Evolutionary conservation across 2,329 filamentous ascomycete species (phyloP).

Genomic region (Ascochyta fabae): DNA sequence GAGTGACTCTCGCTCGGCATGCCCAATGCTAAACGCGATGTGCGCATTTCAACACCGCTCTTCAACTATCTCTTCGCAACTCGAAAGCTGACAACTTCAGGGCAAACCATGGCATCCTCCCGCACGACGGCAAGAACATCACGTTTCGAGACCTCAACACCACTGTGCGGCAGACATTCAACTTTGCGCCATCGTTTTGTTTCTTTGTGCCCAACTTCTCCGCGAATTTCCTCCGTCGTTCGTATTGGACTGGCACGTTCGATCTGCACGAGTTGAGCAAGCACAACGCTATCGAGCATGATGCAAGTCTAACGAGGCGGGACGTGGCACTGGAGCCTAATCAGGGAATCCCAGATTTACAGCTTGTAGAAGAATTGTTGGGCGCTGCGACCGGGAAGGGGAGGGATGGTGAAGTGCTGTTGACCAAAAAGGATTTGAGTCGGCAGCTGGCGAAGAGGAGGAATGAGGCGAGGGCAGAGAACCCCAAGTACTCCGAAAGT

Average conservation of each 20-base stretch:
- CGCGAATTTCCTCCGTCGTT: conserved; percentile 28
- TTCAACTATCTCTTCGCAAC: conserved; percentile 19
- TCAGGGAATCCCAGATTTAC: conserved; percentile 48
- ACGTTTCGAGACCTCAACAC: conserved; percentile 38
- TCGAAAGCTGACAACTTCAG: conserved; percentile 9
- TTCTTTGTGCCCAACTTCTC: conserved; percentile 42
- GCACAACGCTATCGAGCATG: conserved; percentile 46
- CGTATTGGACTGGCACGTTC: conserved; percentile 29
- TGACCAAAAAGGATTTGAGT: conserved; percentile 50
- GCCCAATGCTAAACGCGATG: conserved; percentile 39
- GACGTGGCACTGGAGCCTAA: conserved; percentile 45
- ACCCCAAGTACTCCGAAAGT: conserved; percentile 45
- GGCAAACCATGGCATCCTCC: conserved; percentile 44
- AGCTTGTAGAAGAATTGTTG: conserved; percentile 46
- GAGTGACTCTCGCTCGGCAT: conserved; percentile 38
- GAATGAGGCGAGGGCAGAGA: conserved; percentile 44
- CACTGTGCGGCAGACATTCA: conserved; percentile 36
- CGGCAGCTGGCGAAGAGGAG: conserved; percentile 43
- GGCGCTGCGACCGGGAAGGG: conserved; percentile 48
- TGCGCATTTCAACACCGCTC: conserved; percentile 13
- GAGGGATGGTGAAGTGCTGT: conserved; percentile 35
- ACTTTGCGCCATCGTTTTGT: conserved; percentile 41
- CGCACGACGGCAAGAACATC: conserved; percentile 42
- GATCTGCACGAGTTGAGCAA: conserved; percentile 40
- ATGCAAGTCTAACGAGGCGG: conserved; percentile 40